phyloP scores from a whole-genome alignment of 148 eudicot species.

The Spergularia marina region DNA sequence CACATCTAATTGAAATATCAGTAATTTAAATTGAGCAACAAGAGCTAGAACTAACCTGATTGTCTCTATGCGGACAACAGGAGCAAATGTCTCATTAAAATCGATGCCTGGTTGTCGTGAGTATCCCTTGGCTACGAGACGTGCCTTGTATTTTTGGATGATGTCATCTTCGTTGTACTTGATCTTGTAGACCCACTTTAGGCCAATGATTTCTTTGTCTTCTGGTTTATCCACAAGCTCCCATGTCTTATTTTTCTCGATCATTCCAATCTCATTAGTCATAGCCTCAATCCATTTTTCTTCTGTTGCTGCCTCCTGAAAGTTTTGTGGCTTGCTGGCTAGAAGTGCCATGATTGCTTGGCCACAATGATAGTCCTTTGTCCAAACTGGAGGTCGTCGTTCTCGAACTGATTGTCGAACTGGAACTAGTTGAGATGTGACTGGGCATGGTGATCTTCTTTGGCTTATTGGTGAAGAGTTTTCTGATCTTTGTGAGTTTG shows the following conservation, averaged over 20 bases:
- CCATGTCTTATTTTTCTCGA: neutral
- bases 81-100: constrained; percentile 17
- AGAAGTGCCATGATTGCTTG: neutral
- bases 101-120: neutral
- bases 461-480: too few species aligned
- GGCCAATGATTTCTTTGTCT: too few species aligned
- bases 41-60: neutral
- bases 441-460: too few species aligned
- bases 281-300: neutral
- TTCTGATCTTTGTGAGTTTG: too few species aligned
- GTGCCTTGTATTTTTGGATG: too few species aligned
- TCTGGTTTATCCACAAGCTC: neutral
- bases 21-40: neutral
- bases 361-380: too few species aligned
- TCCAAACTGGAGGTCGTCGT: too few species aligned
- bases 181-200: too few species aligned
- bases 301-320: neutral
- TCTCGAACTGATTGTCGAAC: too few species aligned
- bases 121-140: constrained; percentile 9
- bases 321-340: neutral
- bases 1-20: constrained; percentile 16
- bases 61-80: constrained; percentile 15
- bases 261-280: neutral
- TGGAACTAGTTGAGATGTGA: too few species aligned
- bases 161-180: too few species aligned